Base-by-base conservation (phyloP, 1,284 basidiomycete species). In the Sporisorium scitamineum region DNA sequence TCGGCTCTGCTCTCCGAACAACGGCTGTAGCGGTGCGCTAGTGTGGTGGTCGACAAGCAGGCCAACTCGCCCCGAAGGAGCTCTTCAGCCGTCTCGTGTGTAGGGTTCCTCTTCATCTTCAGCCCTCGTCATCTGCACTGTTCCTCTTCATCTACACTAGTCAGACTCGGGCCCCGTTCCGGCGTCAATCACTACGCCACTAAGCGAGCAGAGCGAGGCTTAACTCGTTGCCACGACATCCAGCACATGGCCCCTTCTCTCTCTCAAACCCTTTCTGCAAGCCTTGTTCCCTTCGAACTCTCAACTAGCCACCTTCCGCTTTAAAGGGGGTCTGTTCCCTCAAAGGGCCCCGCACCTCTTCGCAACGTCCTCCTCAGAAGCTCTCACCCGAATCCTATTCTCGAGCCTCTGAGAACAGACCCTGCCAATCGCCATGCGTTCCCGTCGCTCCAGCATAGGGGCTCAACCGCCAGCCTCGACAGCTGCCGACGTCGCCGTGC, bases 401-500 rank as follows among this genome's bases (percentile, higher is more conserved):
- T 5, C 27, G n/a, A n/a, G 6, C 52, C 52, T 29, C 47, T 48
- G 47, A 7, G 7, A 48, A 18, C 18, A 48, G 47, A 48, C 18
- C 37, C 24, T 37, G 22, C 1, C n/a, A 10, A 14, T 13, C 48
- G 41, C 13, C 50, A 61, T 70, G 62, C 62, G 61, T 42, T 65
- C 68, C 45, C 68, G 68, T 41, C 61, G 68, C 47, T 61, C 61
- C 20, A 70, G 69, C 45, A 50, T 61, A 1, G 41, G 52, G 13
- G 52, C 54, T 9, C 51, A 61, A 1, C 39, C 0, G 55, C 59
- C 31, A 26, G 42, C 9, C 6, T 18, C 54, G 5, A 70, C 54
- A 3, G 71, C 71, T 16, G 71, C 66, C 22, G 71, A 74, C 41
- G 52, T 70, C 29, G 71, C 71, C 22, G 66, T 74, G 10, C 66